Conservation (phyloP, 2,329 filamentous ascomycete species). For the Aspergillus sclerotialis region DNA sequence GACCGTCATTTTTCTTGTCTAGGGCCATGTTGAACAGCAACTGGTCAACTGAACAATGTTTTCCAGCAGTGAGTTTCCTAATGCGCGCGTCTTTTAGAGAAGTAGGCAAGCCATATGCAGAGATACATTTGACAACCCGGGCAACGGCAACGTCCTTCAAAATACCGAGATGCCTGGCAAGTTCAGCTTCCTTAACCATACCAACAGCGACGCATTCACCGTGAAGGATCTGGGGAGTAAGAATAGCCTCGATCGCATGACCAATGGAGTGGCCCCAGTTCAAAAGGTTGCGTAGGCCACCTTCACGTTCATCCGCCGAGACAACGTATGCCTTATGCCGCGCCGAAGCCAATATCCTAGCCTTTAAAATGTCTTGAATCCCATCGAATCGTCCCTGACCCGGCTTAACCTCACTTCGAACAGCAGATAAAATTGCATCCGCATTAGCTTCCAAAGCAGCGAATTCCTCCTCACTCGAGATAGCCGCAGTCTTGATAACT, state of each 20-base stretch:
- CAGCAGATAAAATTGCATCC: slow-evolving; percentile 63
- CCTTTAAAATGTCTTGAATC: slow-evolving; percentile 64
- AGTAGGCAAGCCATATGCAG: slow-evolving; percentile 85
- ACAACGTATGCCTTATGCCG: slow-evolving; percentile 91
- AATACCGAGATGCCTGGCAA: slow-evolving; percentile 81
- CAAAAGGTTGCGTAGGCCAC: slow-evolving; percentile 83
- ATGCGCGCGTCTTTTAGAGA: slow-evolving; percentile 78
- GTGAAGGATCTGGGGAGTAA: slow-evolving; percentile 91
- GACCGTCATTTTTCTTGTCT: slow-evolving; percentile 96
- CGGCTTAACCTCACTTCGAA: slow-evolving; percentile 55
- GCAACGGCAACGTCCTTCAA: slow-evolving; percentile 82
- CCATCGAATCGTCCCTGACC: slow-evolving; percentile 57
- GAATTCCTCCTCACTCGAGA: slow-evolving; percentile 88
- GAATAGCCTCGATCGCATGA: slow-evolving; percentile 89
- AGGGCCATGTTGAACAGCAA: slow-evolving; percentile 91
- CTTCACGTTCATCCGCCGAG: slow-evolving; percentile 88
- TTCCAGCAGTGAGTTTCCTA: slow-evolving; percentile 73
- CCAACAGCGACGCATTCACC: slow-evolving; percentile 95
- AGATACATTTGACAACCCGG: slow-evolving; percentile 82
- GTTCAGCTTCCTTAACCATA: slow-evolving; percentile 96
- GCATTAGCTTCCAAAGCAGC: slow-evolving; percentile 75
- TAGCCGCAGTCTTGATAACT: slow-evolving; percentile 94
- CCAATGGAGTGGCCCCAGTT: slow-evolving; percentile 99
- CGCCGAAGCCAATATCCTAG: slow-evolving; percentile 83
- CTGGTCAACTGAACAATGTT: slow-evolving; percentile 78